Conservation (phyloP, 2,329 filamentous ascomycete genomes). For the Chrysosporium queenslandicum region DNA sequence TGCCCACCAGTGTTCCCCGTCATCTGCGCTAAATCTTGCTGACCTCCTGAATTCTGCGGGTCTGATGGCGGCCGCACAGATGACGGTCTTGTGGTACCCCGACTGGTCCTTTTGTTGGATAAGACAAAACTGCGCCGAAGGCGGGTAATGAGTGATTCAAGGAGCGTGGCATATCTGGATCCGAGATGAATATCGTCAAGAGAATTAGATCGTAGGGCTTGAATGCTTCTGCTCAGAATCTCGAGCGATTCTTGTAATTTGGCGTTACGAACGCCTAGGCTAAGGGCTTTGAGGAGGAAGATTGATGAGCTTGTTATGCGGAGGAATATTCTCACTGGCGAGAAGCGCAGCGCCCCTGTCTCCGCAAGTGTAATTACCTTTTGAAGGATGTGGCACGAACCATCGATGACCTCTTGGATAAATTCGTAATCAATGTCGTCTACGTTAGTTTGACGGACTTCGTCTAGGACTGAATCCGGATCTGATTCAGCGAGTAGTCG, state of each 20-base stretch:
- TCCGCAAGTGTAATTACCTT: constrained; percentile 43
- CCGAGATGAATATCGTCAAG: constrained; percentile 46
- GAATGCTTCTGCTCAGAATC: constrained; percentile 41
- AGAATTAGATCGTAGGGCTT: constrained; percentile 40
- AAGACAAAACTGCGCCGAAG: constrained; percentile 31
- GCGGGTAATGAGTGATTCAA: constrained; percentile 39
- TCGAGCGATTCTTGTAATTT: constrained; percentile 42
- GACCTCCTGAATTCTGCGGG: constrained; percentile 17
- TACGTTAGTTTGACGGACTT: constrained; percentile 37
- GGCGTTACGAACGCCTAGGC: constrained; percentile 41
- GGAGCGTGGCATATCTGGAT: constrained; percentile 42
- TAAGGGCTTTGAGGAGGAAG: constrained; percentile 44
- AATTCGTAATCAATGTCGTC: constrained; percentile 46
- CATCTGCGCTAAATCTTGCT: neutral
- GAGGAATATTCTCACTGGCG: constrained; percentile 45
- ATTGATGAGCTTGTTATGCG: constrained; percentile 48
- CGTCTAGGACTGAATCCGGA: constrained; percentile 22
- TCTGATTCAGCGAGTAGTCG: constrained; percentile 36
- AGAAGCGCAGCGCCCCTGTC: constrained; percentile 40
- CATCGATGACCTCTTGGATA: constrained; percentile 48
- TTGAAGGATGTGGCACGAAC: constrained; percentile 43
- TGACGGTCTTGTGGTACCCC: constrained; percentile 22
- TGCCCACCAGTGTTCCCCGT: neutral
- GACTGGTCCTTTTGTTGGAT: constrained; percentile 25
- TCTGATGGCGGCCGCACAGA: constrained; percentile 25